These are phyloP conservation scores for Durotheca rogersii DNA, from an alignment of 495 filamentous ascomycete species.

Conservation along the genomic window DNA sequence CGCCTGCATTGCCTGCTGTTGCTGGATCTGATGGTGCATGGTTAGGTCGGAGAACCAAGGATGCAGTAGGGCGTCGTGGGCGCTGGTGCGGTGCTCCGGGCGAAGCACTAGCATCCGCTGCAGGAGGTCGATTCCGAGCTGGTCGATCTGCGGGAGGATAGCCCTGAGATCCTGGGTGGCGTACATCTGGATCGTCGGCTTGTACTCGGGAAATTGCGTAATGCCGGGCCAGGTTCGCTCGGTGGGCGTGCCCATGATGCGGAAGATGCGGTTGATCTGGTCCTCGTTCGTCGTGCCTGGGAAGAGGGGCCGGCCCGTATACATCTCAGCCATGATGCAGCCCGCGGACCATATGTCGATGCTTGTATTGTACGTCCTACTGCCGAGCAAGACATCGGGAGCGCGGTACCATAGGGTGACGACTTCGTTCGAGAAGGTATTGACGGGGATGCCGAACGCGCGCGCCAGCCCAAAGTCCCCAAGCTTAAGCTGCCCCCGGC, in stretches of 20 bases:
- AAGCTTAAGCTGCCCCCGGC: constrained; percentile 87
- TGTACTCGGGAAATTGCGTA: constrained; percentile 88
- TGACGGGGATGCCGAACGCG: constrained; percentile 95
- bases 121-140: constrained; percentile 78
- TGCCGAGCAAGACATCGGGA: constrained; percentile 87
- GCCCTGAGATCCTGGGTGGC: constrained; percentile 85
- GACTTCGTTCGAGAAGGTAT: constrained; percentile 97
- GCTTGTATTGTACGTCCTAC: constrained; percentile 91
- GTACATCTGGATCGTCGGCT: constrained; percentile 88
- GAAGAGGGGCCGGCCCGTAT: constrained; percentile 88
- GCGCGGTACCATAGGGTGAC: constrained; percentile 97
- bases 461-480: constrained; percentile 91
- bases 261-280: constrained; percentile 92
- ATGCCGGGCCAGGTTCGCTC: constrained; percentile 93
- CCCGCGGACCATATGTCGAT: constrained; percentile 98
- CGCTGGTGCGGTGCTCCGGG: constrained; percentile 87
- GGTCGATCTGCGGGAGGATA: constrained; percentile 89
- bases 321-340: constrained; percentile 99
- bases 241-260: constrained; percentile 92
- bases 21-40: constrained; percentile 42
- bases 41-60: constrained; percentile 73
- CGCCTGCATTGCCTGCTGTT: constrained; percentile 39
- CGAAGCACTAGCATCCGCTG: constrained; percentile 88
- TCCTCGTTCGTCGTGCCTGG: constrained; percentile 96
- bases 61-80: constrained; percentile 79